A percentile compares a stretch with the other conserved stretches of the same genome.
Conservation (phyloP, 345 rosid genomes). For the Eucalyptus cladocalyx region DNA sequence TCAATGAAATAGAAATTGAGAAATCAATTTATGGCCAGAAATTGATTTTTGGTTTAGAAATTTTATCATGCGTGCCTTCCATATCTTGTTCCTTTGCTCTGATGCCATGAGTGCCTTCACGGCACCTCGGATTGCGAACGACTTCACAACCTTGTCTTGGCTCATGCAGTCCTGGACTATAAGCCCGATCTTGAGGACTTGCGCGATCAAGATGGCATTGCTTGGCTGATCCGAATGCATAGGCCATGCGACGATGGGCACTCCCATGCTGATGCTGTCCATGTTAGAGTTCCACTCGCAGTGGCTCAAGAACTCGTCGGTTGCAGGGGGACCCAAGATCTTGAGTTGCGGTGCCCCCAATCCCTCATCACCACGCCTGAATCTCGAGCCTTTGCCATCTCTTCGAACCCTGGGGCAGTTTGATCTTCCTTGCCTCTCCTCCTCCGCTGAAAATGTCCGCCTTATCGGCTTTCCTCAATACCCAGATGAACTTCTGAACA, state of each 20-base stretch:
- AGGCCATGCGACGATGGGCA: slow-evolving; percentile 51
- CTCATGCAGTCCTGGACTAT: slow-evolving; percentile 12
- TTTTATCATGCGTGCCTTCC: too few relatives aligned
- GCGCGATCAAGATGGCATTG: slow-evolving; percentile 21
- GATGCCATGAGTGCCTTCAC: too few relatives aligned
- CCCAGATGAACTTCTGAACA: slow-evolving; percentile 47
- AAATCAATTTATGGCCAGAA: too few relatives aligned
- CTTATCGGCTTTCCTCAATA: slow-evolving; percentile 39
- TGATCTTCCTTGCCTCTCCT: background rate
- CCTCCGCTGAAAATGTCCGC: slow-evolving; percentile 23
- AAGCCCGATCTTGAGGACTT: slow-evolving; percentile 21
- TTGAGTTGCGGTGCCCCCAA: slow-evolving; percentile 64
- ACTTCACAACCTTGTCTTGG: background rate
- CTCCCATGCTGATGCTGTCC: slow-evolving; percentile 59
- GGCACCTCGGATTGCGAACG: too few relatives aligned
- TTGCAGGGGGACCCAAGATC: slow-evolving; percentile 30
- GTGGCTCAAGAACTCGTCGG: slow-evolving; percentile 45
- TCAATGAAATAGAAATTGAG: too few relatives aligned
- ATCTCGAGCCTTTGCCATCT: slow-evolving; percentile 8
- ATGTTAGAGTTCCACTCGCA: slow-evolving; percentile 70
- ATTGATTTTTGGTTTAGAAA: too few relatives aligned
- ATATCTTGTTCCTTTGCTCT: too few relatives aligned
- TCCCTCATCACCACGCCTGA: slow-evolving; percentile 31
- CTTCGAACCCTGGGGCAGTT: slow-evolving; percentile 28
- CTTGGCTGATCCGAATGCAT: slow-evolving; percentile 57